Percentiles rank a stretch among this genome's conserved stretches.
Conservation (phyloP, 371 early-diverging fungal genomes). For the Mucor lusitanicus region DNA sequence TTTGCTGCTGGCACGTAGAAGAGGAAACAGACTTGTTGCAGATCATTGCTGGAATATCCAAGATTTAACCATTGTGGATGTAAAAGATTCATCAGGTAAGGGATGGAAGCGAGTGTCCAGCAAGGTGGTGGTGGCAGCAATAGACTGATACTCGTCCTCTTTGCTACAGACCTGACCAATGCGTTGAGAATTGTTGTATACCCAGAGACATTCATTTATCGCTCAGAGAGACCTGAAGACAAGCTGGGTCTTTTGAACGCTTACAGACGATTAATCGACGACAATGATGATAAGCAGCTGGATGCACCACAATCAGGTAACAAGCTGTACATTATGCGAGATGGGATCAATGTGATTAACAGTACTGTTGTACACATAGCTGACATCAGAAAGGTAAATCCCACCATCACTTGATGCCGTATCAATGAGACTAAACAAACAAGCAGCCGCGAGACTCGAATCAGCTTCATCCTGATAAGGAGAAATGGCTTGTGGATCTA, state of each 20-base stretch:
- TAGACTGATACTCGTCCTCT: not conserved
- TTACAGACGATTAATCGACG: slow-evolving; percentile 68
- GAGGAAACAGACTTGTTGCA: slow-evolving; percentile 73
- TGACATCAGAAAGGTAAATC: slow-evolving; percentile 13
- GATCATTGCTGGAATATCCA: slow-evolving; percentile 77
- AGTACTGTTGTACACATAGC: not conserved
- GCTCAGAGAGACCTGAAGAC: slow-evolving; percentile 71
- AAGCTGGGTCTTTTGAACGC: slow-evolving; percentile 72
- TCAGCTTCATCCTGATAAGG: slow-evolving; percentile 37
- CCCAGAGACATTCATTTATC: slow-evolving; percentile 75
- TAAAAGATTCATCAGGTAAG: slow-evolving; percentile 76
- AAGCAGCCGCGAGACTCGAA: slow-evolving; percentile 4
- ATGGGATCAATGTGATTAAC: not conserved
- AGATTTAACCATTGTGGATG: slow-evolving; percentile 79
- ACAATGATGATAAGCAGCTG: slow-evolving; percentile 52
- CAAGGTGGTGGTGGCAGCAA: not conserved
- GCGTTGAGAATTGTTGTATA: slow-evolving; percentile 75
- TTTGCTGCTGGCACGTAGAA: slow-evolving; percentile 79
- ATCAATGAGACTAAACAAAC: not conserved
- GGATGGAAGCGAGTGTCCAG: not conserved
- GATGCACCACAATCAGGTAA: slow-evolving; percentile 36
- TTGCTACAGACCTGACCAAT: slow-evolving; percentile 37
- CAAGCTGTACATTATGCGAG: not conserved
- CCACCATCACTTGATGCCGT: no score
- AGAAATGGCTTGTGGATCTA: slow-evolving; percentile 73